Evolutionary conservation across 306 rosid genomes (phyloP), one percentile per base, ranked within the genome.

Genomic region (Inga oerstediana): DNA sequence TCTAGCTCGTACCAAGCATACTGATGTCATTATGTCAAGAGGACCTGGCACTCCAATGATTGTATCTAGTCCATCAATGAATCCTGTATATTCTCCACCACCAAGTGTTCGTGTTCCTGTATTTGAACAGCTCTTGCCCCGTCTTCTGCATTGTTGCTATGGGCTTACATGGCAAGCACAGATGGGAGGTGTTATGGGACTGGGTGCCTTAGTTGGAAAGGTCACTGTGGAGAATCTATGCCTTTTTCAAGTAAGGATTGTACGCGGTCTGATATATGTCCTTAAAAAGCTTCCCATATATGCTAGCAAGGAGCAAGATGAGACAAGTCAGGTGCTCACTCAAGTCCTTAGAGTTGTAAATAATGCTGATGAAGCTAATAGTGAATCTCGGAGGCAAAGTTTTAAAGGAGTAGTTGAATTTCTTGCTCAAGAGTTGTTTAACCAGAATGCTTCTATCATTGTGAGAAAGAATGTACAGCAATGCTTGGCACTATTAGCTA

Each of bases 321-420:
- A 97, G 94, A 94, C 99, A 41, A 93, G 99, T 75, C 98, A 97
- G 88, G 98, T 97, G 85, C 98, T 97, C 62, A 94, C 98, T 12
- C 99, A 97, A 89, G 98, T 97, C 88, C 97, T 97, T 87, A 97
- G 99, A 59, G 99, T 94, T 34, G 99, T 97, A 83, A 97, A 97
- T 88, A 94, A 94, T 88, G 99, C 92, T 65, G 98, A 97, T 81
- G 99, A 94, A 89, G 98, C 98, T 85, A 97, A 94, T 77, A 97
- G 99, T 77, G 99, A 97, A 67, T 89, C 98, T 12, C 94, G 97
- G 70, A 90, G 86, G 83, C 97, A 91, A 83, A 97, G 97, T 86
- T 97, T 97, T 88, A 90, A 89, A 84, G 99, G 94, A 76, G 98
- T 92, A 69, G 98, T 97, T 84, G 98, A 94, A 16, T 89, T 94